These are phyloP conservation scores for Corymbia maculata DNA, from an alignment of 345 rosid genomes.

Conservation along the genomic window DNA sequence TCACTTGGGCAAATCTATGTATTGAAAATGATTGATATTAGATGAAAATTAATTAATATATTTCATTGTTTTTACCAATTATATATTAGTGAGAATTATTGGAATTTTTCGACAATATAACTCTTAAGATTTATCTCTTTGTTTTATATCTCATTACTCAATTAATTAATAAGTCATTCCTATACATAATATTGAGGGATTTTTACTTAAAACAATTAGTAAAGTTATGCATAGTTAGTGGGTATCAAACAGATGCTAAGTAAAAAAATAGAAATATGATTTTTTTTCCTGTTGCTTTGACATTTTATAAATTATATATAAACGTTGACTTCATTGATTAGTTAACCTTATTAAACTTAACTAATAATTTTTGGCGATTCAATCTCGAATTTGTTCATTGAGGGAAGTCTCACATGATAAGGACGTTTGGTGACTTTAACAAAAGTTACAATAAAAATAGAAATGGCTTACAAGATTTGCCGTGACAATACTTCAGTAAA, in stretches of 20 bases:
- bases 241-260: no score
- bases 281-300: background rate
- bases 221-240: background rate
- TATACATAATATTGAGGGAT: background rate
- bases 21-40: no score
- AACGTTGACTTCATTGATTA: background rate
- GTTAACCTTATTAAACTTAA: background rate
- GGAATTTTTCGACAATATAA: no score
- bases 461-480: background rate
- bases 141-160: no score
- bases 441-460: fast-evolving
- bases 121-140: no score
- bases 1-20: no score
- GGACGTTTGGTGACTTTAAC: background rate
- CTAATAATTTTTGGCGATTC: background rate
- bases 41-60: no score
- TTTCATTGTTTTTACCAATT: background rate
- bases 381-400: background rate
- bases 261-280: fast-evolving
- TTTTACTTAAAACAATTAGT: background rate
- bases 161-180: background rate
- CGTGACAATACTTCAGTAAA: background rate
- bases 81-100: background rate
- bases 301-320: background rate
- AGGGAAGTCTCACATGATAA: background rate